Percentiles rank a stretch among this genome's conserved stretches.
phyloP scores from a whole-genome alignment of 2,329 filamentous ascomycete genomes.

The Nothophaeocryptopus gaeumannii region DNA sequence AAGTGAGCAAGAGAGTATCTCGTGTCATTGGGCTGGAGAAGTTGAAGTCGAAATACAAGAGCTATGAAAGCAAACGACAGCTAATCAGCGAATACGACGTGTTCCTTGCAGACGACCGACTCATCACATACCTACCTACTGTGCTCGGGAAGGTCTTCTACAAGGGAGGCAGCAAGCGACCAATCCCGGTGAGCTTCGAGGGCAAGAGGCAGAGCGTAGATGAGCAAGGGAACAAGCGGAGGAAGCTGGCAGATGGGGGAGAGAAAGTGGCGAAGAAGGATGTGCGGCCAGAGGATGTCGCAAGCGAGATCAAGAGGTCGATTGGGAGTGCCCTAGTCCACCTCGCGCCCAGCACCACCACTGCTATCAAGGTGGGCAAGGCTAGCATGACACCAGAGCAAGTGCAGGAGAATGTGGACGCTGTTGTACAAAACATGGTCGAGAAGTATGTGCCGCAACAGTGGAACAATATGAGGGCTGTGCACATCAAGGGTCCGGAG shows the following conservation, averaged over 20 bases:
- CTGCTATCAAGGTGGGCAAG: slow-evolving; percentile 74
- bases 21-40: slow-evolving; percentile 77
- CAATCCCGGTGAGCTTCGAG: slow-evolving; percentile 75
- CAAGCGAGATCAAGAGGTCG: slow-evolving; percentile 76
- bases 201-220: slow-evolving; percentile 45
- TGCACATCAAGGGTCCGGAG: slow-evolving; percentile 88
- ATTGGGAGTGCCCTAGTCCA: slow-evolving; percentile 75
- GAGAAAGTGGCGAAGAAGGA: slow-evolving; percentile 43
- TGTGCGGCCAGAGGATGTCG: slow-evolving; percentile 64
- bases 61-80: slow-evolving; percentile 82
- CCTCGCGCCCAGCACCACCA: slow-evolving; percentile 74
- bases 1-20: slow-evolving; percentile 48
- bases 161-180: slow-evolving; percentile 76
- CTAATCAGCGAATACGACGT: slow-evolving; percentile 83
- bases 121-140: slow-evolving; percentile 68
- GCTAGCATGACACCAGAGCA: slow-evolving; percentile 72
- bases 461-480: slow-evolving; percentile 78
- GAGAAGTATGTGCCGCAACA: slow-evolving; percentile 79
- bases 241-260: slow-evolving; percentile 41
- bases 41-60: slow-evolving; percentile 83
- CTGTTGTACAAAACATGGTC: slow-evolving; percentile 66
- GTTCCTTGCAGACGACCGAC: slow-evolving; percentile 88
- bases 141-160: slow-evolving; percentile 91
- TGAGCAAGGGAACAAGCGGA: slow-evolving; percentile 54
- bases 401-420: slow-evolving; percentile 75